A percentile compares a stretch with the other conserved stretches of the same genome.
These are phyloP conservation scores for Aspergillus sp. DNA, from an alignment of 2,329 filamentous ascomycete genomes.

Conservation along the genomic window DNA sequence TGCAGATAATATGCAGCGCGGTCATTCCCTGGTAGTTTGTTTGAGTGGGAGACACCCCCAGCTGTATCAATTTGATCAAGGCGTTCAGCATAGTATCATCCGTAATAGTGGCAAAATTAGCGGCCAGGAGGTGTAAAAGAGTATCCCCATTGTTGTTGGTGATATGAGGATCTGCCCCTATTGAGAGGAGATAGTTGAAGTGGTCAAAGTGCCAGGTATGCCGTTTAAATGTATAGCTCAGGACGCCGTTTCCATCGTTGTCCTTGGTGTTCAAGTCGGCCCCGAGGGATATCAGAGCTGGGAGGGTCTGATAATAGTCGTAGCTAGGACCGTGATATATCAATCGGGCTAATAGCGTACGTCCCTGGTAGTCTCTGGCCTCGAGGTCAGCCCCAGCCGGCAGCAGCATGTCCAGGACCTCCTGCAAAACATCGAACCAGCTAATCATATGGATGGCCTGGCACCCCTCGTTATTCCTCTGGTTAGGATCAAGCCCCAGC, in stretches of 20 bases:
- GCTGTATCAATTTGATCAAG: background rate
- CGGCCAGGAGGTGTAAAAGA: slow-evolving; percentile 14
- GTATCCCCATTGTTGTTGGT: slow-evolving; percentile 18
- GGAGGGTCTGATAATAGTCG: background rate
- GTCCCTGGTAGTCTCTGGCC: slow-evolving; percentile 13
- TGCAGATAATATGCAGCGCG: slow-evolving; percentile 17
- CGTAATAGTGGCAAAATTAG: slow-evolving; percentile 8
- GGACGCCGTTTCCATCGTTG: slow-evolving; percentile 16
- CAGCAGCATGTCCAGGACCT: slow-evolving; percentile 6
- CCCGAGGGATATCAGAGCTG: slow-evolving; percentile 11
- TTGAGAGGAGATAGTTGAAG: slow-evolving; percentile 15
- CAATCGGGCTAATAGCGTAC: slow-evolving; percentile 10
- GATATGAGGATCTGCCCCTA: slow-evolving; percentile 14
- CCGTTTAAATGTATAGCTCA: slow-evolving; percentile 6
- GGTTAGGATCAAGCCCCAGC: background rate
- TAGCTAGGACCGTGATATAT: background rate
- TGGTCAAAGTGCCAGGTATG: background rate
- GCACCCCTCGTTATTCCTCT: slow-evolving; percentile 2
- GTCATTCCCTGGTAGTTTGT: slow-evolving; percentile 17
- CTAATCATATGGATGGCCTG: background rate
- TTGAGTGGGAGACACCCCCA: background rate
- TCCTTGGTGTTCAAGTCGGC: slow-evolving; percentile 19
- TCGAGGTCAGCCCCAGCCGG: slow-evolving; percentile 19
- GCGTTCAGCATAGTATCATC: background rate
- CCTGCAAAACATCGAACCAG: background rate